Evolutionary conservation across 176 grass and related monocot genomes (phyloP).

Genomic region (Avena eriantha): DNA sequence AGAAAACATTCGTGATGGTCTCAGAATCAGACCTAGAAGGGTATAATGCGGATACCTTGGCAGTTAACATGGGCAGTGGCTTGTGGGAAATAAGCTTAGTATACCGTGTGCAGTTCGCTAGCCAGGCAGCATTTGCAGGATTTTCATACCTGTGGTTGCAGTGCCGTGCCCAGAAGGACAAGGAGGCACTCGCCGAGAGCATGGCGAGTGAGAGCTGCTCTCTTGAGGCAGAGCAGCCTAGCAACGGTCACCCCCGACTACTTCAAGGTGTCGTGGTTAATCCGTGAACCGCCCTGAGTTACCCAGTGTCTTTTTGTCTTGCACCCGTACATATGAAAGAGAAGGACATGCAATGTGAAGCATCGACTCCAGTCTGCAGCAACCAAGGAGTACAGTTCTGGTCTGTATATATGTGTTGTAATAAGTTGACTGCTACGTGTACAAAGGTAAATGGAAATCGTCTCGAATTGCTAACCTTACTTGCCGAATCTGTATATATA

Average conservation of each 20-base stretch:
- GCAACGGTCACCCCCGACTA: conserved; percentile 47
- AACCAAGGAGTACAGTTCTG: conserved; percentile 56
- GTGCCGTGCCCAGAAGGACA: conserved; percentile 44
- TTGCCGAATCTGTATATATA: conserved; percentile 28
- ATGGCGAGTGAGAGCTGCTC: conserved; percentile 64
- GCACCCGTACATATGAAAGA: conserved; percentile 45
- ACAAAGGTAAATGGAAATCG: conserved; percentile 42
- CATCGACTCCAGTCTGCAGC: conserved; percentile 41
- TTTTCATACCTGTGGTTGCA: conserved; percentile 79
- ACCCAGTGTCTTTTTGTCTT: conserved; percentile 41
- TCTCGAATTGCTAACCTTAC: conserved; percentile 30
- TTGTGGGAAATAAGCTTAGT: conserved; percentile 81
- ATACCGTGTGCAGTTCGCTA: conserved; percentile 68
- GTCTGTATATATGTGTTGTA: conserved; percentile 68
- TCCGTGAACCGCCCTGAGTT: conserved; percentile 41
- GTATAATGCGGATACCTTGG: conserved; percentile 50
- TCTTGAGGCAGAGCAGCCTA: conserved; percentile 64
- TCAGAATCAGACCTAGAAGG: conserved; percentile 84
- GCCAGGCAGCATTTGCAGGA: conserved; percentile 65
- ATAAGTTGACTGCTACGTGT: conserved; percentile 58
- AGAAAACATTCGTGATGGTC: conserved; percentile 76
- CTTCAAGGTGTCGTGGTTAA: conserved; percentile 72
- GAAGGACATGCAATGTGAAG: conserved; percentile 40
- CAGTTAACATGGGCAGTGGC: conserved; percentile 50
- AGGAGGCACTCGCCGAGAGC: conserved; percentile 40